phyloP scores from a whole-genome alignment of 257 asterid species.

The Solanum rostratum region DNA sequence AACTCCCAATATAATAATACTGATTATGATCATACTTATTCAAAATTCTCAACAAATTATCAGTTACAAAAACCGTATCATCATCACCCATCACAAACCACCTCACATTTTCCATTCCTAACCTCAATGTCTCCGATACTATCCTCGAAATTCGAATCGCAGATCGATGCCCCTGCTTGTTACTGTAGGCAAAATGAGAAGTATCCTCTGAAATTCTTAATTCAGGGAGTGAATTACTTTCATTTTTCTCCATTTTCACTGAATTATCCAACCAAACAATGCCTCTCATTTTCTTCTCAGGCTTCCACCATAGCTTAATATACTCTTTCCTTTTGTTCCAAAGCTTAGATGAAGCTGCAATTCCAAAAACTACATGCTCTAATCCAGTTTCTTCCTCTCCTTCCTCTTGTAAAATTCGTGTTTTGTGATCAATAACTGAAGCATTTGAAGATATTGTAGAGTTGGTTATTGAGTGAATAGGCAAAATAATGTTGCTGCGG shows the following conservation, averaged over 20 bases:
- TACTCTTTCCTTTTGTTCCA: slow-evolving; percentile 5
- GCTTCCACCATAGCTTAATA: slow-evolving; percentile 56
- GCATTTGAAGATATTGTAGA: background rate
- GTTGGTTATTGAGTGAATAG: background rate
- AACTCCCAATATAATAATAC: slow-evolving; percentile 9
- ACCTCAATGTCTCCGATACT: slow-evolving; percentile 57
- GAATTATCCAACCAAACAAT: slow-evolving; percentile 59
- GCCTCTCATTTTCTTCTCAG: slow-evolving; percentile 45
- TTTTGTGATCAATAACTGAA: background rate
- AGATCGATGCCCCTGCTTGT: slow-evolving; percentile 61
- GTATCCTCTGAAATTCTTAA: slow-evolving; percentile 52
- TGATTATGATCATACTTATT: slow-evolving; percentile 12
- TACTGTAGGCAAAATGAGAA: slow-evolving; percentile 39
- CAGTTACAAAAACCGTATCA: slow-evolving; percentile 71
- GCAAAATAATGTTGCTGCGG: background rate
- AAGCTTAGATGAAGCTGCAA: slow-evolving; percentile 10
- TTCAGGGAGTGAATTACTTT: slow-evolving; percentile 30
- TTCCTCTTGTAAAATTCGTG: background rate
- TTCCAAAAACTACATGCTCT: slow-evolving; percentile 11
- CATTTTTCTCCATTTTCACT: slow-evolving; percentile 17
- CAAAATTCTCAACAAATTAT: slow-evolving; percentile 31
- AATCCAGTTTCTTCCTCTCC: background rate
- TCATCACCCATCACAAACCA: slow-evolving; percentile 96
- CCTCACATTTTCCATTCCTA: slow-evolving; percentile 42
- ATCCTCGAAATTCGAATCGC: slow-evolving; percentile 76